Evolutionary conservation across 2,329 filamentous ascomycete genomes (phyloP), one percentile per base, ranked within the genome.

Genomic region (Aschersonia sp.): DNA sequence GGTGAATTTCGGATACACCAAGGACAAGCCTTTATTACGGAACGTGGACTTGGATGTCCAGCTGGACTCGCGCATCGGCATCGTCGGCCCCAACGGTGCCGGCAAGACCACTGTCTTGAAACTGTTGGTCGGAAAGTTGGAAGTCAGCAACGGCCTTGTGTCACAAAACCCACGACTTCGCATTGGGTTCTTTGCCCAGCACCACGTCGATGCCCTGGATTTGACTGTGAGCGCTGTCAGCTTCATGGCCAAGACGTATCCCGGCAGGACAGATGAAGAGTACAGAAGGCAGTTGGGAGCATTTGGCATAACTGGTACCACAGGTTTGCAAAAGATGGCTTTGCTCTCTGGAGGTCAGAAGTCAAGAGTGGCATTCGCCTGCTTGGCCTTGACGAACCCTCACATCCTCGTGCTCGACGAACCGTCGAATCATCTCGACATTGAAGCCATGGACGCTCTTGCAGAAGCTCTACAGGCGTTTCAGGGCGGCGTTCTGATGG

Each of bases 91-190:
- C 59, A 98, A 98, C 74, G 92, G 92, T 66, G 92, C 92, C 43
- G 92, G 92, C 75, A 98, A 98, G 69, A 98, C 92, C 3, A 98
- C 92, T 0, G 84, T 95, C n/a, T 72, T 98, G 56, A 97, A 95
- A 68, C 79, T 98, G n/a, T 81, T 98, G 50, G 95, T 92, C 53
- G 87, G 87, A 52, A 86, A 87, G 58, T 76, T 98, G 30, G 66
- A 79, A 49, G 79, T 92, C 4, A 79, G 81, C 0, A 74, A 78
- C 47, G 92, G 92, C 55, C 61, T 94, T 49, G 94, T 98, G 54
- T 88, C 87, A 6, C 83, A 88, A 58, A 82, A 98, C 64, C 83
- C 92, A 35, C 81, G 92, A 48, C 75, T 98, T 45, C 82, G 92
- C 44, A 77, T 98, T 52, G 92, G 92, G 43, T 98, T 94, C 77